These are phyloP conservation scores for Leishmania braziliensis DNA, from an alignment of 208 protist species.

Conservation along the genomic window DNA sequence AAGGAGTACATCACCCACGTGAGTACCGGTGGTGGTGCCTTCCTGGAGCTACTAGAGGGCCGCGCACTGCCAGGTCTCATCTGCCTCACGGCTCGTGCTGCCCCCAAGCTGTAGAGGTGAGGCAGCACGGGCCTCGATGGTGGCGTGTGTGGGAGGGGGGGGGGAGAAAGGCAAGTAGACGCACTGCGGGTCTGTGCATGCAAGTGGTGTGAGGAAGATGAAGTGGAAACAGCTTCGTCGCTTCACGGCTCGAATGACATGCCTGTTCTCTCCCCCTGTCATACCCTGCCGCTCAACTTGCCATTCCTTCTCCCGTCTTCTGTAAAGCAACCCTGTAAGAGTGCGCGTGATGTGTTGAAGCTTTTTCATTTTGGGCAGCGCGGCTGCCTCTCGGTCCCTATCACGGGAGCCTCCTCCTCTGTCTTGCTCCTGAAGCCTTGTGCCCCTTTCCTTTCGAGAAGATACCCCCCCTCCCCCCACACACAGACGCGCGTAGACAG, in stretches of 20 bases:
- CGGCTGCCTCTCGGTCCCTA: not conserved
- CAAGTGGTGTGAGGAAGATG: not conserved
- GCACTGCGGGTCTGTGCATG: not conserved
- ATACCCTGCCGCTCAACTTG: not conserved
- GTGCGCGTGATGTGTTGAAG: not conserved
- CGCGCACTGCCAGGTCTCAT: conserved; percentile 94
- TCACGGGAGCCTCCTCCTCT: not conserved
- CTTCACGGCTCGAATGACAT: not conserved
- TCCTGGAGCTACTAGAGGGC: conserved; percentile 99
- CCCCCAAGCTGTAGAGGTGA: conserved; percentile 63
- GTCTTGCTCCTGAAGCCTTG: not conserved
- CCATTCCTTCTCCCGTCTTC: not conserved
- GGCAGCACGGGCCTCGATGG: not conserved
- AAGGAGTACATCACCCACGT: conserved; percentile 95
- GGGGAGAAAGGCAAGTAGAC: not conserved
- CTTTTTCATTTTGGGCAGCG: not conserved
- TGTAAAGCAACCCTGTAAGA: not conserved
- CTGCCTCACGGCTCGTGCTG: conserved; percentile 47
- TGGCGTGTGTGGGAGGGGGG: not conserved
- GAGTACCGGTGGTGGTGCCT: conserved; percentile 99
- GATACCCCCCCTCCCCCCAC: no score
- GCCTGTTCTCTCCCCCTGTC: not conserved
- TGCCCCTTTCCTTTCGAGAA: not conserved
- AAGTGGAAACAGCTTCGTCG: not conserved
- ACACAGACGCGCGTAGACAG: not conserved